Conservation (phyloP, 225 moss, liverwort and hornwort species). For the Ulota crispa region DNA sequence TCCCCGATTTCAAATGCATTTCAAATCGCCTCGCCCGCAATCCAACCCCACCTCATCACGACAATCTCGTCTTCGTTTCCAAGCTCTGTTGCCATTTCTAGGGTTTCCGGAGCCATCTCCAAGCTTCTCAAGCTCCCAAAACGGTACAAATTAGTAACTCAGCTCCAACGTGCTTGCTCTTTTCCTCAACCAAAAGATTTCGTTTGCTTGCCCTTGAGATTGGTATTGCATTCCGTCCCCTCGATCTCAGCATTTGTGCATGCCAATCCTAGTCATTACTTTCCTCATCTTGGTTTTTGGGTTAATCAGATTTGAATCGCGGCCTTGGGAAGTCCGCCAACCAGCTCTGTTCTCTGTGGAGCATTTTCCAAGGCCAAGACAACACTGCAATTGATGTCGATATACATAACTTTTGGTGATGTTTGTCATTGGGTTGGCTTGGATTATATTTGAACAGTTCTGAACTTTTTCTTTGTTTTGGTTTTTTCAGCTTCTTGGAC, state of each 20-base stretch:
- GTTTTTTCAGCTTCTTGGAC: neutral
- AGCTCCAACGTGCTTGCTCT: neutral
- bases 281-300: neutral
- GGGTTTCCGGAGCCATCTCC: neutral
- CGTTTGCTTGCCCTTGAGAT: neutral
- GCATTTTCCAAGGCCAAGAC: neutral
- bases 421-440: neutral
- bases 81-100: neutral
- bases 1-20: conserved; percentile 20
- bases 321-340: neutral
- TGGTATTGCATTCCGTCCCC: neutral
- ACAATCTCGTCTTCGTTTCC: neutral
- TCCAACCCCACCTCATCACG: neutral
- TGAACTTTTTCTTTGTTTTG: neutral
- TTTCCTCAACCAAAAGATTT: neutral
- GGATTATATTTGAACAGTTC: neutral
- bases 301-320: neutral
- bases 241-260: neutral
- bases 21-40: neutral
- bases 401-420: neutral
- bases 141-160: neutral
- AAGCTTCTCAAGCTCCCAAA: neutral
- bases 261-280: neutral
- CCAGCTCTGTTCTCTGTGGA: neutral
- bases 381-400: neutral